phyloP scores from a whole-genome alignment of 2,329 filamentous ascomycete genomes.

The Penicillium brevicompactum region DNA sequence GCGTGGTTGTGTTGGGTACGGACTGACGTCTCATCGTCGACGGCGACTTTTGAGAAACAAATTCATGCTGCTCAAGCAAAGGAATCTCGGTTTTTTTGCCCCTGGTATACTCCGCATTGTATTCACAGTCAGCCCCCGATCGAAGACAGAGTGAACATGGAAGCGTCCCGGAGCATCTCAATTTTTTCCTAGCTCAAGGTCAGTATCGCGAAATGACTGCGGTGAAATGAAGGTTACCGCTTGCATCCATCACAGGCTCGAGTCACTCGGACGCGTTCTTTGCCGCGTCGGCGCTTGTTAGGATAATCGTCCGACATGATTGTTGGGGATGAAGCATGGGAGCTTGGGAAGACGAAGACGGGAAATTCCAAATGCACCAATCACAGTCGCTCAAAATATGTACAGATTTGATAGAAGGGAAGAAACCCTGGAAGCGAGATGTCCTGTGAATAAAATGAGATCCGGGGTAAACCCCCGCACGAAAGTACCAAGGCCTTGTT shows the following conservation, averaged over 20 bases:
- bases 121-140: constrained; percentile 46
- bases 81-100: constrained; percentile 44
- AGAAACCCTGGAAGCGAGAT: background rate
- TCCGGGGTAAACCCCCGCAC: constrained; percentile 1
- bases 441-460: background rate
- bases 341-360: background rate
- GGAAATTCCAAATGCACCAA: background rate
- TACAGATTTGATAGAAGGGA: background rate
- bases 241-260: constrained; percentile 54
- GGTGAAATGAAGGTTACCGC: constrained; percentile 36
- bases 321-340: background rate
- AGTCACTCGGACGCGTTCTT: constrained; percentile 47
- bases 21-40: background rate
- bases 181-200: constrained; percentile 26
- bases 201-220: constrained; percentile 1
- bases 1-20: background rate
- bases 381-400: background rate
- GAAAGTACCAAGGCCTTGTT: background rate
- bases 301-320: constrained; percentile 1
- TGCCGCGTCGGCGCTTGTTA: constrained; percentile 12
- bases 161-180: constrained; percentile 43
- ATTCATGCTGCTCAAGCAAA: constrained; percentile 31
- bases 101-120: constrained; percentile 53
- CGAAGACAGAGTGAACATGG: constrained; percentile 42
- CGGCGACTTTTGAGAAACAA: constrained; percentile 4